phyloP scores from a whole-genome alignment of 192 early-diverging fungal genomes.

The Backusella tarrabulga region DNA sequence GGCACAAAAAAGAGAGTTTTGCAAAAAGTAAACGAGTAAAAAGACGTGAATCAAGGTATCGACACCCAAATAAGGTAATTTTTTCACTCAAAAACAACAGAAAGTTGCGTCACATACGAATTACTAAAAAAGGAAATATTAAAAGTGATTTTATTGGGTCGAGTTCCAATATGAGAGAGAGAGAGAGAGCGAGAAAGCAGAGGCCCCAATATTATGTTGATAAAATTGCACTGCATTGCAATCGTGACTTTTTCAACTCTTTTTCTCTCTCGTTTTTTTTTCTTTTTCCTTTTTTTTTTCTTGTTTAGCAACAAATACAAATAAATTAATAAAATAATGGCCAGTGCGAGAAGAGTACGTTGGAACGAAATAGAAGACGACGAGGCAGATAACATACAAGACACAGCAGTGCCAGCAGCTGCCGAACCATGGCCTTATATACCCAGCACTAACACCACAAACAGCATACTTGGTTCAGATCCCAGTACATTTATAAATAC shows the following conservation, averaged over 20 bases:
- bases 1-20: background rate
- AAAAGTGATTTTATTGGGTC: background rate
- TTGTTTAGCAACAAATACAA: background rate
- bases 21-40: background rate
- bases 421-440: slow-evolving; percentile 7
- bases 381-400: background rate
- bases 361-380: slow-evolving; percentile 15
- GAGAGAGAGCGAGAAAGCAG: background rate
- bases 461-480: background rate
- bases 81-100: background rate
- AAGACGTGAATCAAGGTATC: background rate
- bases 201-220: background rate
- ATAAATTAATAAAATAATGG: background rate
- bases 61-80: background rate
- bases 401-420: background rate
- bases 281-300: background rate
- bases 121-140: background rate
- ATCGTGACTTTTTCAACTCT: background rate
- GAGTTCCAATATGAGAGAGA: background rate
- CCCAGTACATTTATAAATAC: background rate
- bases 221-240: background rate
- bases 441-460: background rate
- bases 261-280: background rate
- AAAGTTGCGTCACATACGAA: background rate
- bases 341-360: slow-evolving; percentile 19